These are phyloP conservation scores for Thelonectria discophora DNA, from an alignment of 2,329 filamentous ascomycete species.

Conservation along the genomic window DNA sequence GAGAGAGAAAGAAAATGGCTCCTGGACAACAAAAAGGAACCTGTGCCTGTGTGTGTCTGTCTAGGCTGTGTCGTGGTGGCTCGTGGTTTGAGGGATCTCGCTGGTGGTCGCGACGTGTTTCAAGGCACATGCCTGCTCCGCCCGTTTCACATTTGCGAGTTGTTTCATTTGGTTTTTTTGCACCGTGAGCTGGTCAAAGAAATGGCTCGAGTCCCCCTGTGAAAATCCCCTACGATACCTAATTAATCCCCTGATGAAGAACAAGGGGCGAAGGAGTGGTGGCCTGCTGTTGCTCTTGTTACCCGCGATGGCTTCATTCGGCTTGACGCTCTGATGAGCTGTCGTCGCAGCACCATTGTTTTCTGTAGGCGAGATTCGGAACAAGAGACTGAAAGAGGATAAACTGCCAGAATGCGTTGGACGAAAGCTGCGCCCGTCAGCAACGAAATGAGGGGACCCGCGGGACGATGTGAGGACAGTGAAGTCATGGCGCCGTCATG, in stretches of 20 bases:
- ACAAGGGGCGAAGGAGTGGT: not conserved
- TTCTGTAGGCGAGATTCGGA: not conserved
- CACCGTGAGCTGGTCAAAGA: not conserved
- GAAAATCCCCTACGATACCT: too few relatives aligned
- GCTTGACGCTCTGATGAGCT: not conserved
- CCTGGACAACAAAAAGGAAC: too few relatives aligned
- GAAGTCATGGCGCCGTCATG: conserved; percentile 1
- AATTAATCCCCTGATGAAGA: too few relatives aligned
- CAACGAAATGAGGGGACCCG: conserved; percentile 16
- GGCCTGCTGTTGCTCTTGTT: not conserved
- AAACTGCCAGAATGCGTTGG: too few relatives aligned
- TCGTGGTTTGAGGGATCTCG: too few relatives aligned
- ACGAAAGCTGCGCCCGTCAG: conserved; percentile 19
- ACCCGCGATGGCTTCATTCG: conserved; percentile 6
- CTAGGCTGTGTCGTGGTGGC: too few relatives aligned
- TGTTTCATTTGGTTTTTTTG: conserved; percentile 5
- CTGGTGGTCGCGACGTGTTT: conserved; percentile 14
- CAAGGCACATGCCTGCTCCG: conserved; percentile 27
- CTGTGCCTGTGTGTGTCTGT: too few relatives aligned
- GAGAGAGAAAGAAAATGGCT: too few relatives aligned
- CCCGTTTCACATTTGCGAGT: conserved; percentile 22
- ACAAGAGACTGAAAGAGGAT: not conserved
- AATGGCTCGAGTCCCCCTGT: not conserved
- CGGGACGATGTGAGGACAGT: not conserved
- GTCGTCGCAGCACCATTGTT: too few relatives aligned